Base-by-base conservation (phyloP, 177 flowering plant species). In the Vitis hybrid region DNA sequence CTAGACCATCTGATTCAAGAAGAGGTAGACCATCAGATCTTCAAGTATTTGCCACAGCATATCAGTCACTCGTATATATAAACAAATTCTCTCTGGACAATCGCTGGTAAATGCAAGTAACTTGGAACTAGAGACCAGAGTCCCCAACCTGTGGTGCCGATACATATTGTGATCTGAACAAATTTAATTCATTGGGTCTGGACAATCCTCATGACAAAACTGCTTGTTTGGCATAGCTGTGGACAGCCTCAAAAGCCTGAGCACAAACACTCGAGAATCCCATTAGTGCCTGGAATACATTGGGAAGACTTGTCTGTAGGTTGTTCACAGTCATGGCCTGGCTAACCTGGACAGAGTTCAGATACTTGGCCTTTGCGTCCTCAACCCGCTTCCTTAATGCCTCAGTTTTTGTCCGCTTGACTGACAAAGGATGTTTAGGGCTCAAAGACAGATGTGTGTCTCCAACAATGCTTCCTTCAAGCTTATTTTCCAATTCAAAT, bases 301-400 rank as follows among this genome's bases (percentile, higher is more conserved):
- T 84, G 10, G 98, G 97, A 59, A 93, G 95, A 67, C 86, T 71
- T 39, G 81, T 84, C 70, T 84, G 83, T 29, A 93, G 85, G 77
- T 83, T 85, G 70, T 74, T 85, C 65, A 89, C 75, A 19, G 80
- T 89, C 98, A 87, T 89, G 70, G 79, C 78, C 63, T 74, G 70
- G 58, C 83, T 86, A 20, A 69, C 78, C 70, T 83, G 78, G 51
- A 87, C 79, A 1, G 91, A 77, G 66, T 67, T 83, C 48, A 68
- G 29, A 77, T 87, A 84, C 74, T 86, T 90, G 55, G 78, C 75
- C 80, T 86, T 90, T 84, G 85, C 93, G 31, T 55, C 73, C 3
- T 89, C 90, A 45, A 80, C 86, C 51, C 60, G 81, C 73, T 81
- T 84, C 81, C 66, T 83, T 58, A 90, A 75, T 9, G 81, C 83